Conservation (phyloP, 768 basidiomycete genomes). For the Tricholoma saponaceum region DNA sequence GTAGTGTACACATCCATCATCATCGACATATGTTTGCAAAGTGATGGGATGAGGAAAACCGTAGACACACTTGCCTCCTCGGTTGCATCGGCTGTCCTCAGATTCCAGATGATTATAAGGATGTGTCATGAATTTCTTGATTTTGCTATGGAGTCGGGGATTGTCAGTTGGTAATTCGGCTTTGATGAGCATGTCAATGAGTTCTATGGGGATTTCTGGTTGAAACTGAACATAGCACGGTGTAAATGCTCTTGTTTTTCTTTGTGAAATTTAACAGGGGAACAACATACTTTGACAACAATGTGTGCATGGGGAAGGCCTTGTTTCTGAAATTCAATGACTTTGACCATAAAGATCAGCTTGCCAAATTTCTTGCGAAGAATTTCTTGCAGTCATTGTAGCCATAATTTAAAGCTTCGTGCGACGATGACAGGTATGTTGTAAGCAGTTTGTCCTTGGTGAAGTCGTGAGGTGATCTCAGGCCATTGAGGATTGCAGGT, state of each 20-base stretch:
- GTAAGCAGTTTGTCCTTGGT: conserved; percentile 22
- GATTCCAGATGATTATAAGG: neutral
- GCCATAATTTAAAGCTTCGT: conserved; percentile 31
- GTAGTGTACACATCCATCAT: neutral
- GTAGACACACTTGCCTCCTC: neutral
- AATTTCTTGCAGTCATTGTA: conserved; percentile 17
- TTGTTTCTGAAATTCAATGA: conserved; percentile 38
- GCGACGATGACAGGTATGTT: conserved; percentile 32
- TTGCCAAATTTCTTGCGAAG: conserved; percentile 28
- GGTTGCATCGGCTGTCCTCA: neutral
- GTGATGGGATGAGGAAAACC: conserved; percentile 3
- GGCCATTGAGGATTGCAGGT: conserved; percentile 38
- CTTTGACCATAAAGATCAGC: conserved; percentile 25
- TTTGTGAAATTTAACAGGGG: neutral
- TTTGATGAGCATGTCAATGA: conserved; percentile 3
- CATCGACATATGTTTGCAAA: neutral
- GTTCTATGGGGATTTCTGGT: no score
- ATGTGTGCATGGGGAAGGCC: conserved; percentile 40
- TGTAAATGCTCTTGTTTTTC: no score
- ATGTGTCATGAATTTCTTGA: conserved; percentile 4
- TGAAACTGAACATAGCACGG: neutral
- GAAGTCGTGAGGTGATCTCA: conserved; percentile 21
- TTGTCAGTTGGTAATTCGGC: neutral
- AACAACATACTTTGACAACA: conserved; percentile 20
- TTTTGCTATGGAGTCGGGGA: neutral